phyloP scores from a whole-genome alignment of 495 filamentous ascomycete genomes.

The Acidomyces sp. region DNA sequence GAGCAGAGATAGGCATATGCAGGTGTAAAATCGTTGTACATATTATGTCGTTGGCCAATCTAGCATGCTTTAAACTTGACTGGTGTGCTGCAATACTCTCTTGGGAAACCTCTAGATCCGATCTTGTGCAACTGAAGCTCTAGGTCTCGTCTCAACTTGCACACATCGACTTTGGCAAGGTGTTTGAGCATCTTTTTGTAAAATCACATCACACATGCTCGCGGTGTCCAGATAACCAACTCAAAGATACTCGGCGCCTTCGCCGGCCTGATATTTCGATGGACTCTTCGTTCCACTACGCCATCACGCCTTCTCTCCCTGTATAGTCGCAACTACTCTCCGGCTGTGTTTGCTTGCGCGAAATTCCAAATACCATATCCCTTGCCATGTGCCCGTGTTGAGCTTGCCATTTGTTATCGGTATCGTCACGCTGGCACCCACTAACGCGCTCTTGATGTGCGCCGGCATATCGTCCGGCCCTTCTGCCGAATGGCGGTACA shows the following conservation, averaged over 20 bases:
- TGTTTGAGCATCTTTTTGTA: too few species aligned
- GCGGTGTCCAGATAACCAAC: too few species aligned
- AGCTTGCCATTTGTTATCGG: constrained; percentile 79
- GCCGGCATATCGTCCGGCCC: constrained; percentile 91
- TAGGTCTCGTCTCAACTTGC: too few species aligned
- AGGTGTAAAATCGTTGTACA: constrained; percentile 14
- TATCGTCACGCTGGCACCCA: constrained; percentile 77
- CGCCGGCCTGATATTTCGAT: too few species aligned
- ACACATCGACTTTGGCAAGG: too few species aligned
- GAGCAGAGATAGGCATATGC: constrained; percentile 27
- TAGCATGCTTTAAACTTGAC: too few species aligned
- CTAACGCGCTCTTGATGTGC: constrained; percentile 80
- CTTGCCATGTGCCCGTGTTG: constrained; percentile 61
- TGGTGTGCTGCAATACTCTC: too few species aligned
- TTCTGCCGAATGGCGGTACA: constrained; percentile 85
- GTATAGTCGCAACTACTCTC: constrained; percentile 82
- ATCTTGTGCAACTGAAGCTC: too few species aligned
- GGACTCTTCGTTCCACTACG: too few species aligned
- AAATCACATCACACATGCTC: too few species aligned
- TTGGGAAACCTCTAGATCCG: too few species aligned
- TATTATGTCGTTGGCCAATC: too few species aligned
- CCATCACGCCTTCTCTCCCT: constrained; percentile 65
- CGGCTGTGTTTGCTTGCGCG: constrained; percentile 59
- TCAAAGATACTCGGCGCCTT: background rate
- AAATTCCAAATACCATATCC: constrained; percentile 94